phyloP scores from a whole-genome alignment of 2,329 filamentous ascomycete genomes.

The Phialocephala sp. region DNA sequence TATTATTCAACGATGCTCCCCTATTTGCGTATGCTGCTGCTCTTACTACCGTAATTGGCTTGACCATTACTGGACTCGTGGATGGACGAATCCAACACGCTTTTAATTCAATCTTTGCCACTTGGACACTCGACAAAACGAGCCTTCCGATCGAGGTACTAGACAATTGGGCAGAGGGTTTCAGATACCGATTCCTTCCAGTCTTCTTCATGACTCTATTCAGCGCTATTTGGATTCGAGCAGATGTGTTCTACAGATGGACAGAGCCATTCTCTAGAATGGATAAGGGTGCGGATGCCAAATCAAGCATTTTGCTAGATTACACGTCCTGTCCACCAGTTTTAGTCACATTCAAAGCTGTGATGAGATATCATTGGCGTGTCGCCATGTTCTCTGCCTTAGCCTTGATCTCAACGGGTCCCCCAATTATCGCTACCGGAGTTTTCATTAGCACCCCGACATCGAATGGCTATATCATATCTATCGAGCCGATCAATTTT shows the following conservation, averaged over 20 bases:
- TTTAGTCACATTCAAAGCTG: background rate
- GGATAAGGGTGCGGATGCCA: background rate
- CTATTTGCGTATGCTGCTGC: background rate
- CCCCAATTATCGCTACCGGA: background rate
- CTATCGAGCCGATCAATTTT: conserved; percentile 4
- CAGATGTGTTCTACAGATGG: background rate
- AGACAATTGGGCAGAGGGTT: conserved; percentile 1
- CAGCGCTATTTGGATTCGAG: conserved; percentile 5
- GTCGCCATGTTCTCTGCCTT: background rate
- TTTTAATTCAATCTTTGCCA: background rate
- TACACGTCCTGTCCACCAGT: background rate
- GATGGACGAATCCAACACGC: background rate
- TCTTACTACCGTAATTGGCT: background rate
- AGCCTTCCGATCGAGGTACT: background rate
- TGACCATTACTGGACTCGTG: conserved; percentile 1
- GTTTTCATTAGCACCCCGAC: conserved; percentile 6
- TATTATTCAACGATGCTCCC: background rate
- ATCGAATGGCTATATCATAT: background rate
- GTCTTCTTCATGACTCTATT: background rate
- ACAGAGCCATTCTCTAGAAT: background rate
- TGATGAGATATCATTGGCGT: background rate
- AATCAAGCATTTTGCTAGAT: background rate
- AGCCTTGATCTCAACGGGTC: background rate
- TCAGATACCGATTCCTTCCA: background rate
- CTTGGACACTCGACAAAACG: background rate